A percentile compares a stretch with the other conserved stretches of the same genome.
Conservation (phyloP, 176 grass and related monocot genomes). For the Carex parvula region DNA sequence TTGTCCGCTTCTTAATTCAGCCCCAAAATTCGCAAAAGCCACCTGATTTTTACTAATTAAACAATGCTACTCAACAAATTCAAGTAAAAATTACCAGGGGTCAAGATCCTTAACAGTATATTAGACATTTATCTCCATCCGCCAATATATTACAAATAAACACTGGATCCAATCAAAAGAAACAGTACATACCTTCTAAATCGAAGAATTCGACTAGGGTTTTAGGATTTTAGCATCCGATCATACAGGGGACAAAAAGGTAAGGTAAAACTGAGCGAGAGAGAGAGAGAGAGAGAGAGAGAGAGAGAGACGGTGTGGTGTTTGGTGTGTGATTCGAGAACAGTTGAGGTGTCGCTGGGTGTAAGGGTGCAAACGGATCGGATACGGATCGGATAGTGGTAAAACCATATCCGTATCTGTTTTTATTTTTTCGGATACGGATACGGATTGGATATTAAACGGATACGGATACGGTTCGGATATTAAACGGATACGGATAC, state of each 20-base stretch:
- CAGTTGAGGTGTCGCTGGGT: conserved; percentile 41
- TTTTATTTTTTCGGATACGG: too few species aligned
- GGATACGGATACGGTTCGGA: too few species aligned
- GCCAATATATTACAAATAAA: background rate
- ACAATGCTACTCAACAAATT: conserved; percentile 15
- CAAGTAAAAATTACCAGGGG: background rate
- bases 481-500: too few species aligned
- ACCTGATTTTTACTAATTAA: background rate
- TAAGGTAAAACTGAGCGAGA: background rate
- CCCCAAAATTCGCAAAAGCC: conserved; percentile 1
- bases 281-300: background rate
- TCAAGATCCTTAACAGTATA: background rate
- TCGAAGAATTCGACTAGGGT: conserved; percentile 25
- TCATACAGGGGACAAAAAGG: background rate
- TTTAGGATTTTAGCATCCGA: conserved; percentile 26
- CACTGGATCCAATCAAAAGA: conserved; percentile 21
- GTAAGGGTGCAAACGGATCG: too few species aligned
- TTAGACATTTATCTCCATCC: background rate
- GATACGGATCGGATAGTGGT: too few species aligned
- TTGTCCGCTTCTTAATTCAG: background rate
- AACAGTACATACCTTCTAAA: conserved; percentile 11
- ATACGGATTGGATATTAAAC: too few species aligned
- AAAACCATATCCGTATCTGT: too few species aligned
- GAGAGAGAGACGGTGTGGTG: conserved; percentile 11
- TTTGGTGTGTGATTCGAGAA: conserved; percentile 20